Base-by-base conservation (phyloP, 2,329 filamentous ascomycete genomes). In the Aulographum hederae region DNA sequence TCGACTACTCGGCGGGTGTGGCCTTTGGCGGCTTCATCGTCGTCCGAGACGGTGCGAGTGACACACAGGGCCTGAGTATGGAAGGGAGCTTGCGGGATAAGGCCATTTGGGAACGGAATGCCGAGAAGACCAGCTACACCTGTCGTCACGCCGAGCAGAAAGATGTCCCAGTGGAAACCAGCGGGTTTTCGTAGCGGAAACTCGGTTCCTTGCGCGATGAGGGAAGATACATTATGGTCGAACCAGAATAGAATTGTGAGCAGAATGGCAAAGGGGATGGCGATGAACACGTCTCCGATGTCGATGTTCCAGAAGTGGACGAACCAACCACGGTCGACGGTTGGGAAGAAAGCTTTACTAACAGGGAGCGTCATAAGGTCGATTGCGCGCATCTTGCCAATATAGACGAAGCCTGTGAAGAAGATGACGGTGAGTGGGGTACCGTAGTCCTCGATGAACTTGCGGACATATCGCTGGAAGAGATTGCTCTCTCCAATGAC, bases 381-480 rank as follows among this genome's bases (percentile, higher is more conserved):
- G 2, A 91, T 66, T 26, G 65, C 54, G n/a, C 57, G 57, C 78
- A 93, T 86, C 43, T 78, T 74, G 5, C 82, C 82, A 38, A 91
- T 70, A 50, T 89, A 78, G 2, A 89, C 76, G 44, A 91, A 92
- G 1, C 82, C 82, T 0, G 82, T 84, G 50, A 92, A 92, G 61
- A 92, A 92, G 37, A 92, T 58, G 33, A 59, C 51, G 34, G 46
- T 50, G 2, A 50, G 35, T 0, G 82, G 81, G 0, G 81, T 91
- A 32, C 81, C 82, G 47, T 92, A 92, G 51, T 92, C 82, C 48
- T 89, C 82, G 40, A 92, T 64, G 43, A 92, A 91, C 39, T 85
- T 73, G 14, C 82, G 69, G 6, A 89, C 57, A 23, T 73, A 70
- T 35, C 84, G 73, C 13, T 71, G 67, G 50, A 92, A 86, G 2